Evolutionary conservation across 495 filamentous ascomycete species (phyloP), one percentile per base, ranked within the genome.

Genomic region (Penicillium mononematosum): DNA sequence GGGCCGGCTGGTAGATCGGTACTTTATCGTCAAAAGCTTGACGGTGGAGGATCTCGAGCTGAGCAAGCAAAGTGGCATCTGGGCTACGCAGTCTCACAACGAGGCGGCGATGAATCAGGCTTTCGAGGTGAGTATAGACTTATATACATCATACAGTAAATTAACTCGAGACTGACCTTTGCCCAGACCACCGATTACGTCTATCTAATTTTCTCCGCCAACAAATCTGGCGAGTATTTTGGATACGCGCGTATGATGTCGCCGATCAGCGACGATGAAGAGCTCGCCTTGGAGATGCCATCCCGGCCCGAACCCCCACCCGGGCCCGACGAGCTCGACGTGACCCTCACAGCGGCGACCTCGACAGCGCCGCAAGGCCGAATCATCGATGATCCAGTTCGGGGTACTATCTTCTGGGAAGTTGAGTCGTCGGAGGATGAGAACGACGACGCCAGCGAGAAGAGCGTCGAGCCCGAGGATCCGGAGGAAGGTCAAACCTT

Each of bases 371-470:
- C 91, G 19, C 88, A 80, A 62, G 94, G 94, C 36, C 84, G 88
- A 44, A 92, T 98, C 63, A 93, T 98, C 53, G 90, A 96, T 66
- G 94, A 98, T 69, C 88, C 91, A 24, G 90, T 87, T 1, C 85
- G 94, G 20, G 94, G 92, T 0, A 96, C 92, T 9, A 96, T 96
- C 51, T 98, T 98, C 63, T 98, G 94, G 94, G 94, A 98, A 67
- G 89, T 89, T 5, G 88, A 92, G 20, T 76, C 74, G 0, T 85
- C 85, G 4, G 74, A 76, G n/a, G 75, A 75, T 9, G 77, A 79
- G 6, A 47, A 71, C 2, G 73, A 69, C 10, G 70, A 68, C 14
- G 60, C 58, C 3, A 66, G 59, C 29, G 70, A 70, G 31, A 75
- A 73, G 8, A 70, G 59, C n/a, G 61, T 45, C 2, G 74, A 81